Base-by-base conservation (phyloP, 169 alveolate species). In the Babesia gibsoni region DNA sequence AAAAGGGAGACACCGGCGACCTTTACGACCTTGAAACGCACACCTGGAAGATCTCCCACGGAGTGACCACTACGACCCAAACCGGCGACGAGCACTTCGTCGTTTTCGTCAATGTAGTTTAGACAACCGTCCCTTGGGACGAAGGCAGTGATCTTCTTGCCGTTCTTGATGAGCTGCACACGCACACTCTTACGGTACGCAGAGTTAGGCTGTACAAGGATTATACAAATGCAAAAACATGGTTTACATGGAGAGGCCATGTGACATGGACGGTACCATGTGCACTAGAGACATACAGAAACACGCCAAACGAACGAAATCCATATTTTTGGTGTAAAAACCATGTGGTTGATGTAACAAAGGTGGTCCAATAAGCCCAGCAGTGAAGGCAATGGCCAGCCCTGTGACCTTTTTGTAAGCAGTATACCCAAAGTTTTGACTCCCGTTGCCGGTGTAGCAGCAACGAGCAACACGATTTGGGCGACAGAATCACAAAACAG, bases 31-130 rank as follows among this genome's bases (percentile, higher is more conserved):
- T 97, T 96, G 95, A 97, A 98, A 84, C 99, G 98, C 83, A 98
- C 99, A 67, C 99, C 99, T 54, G 99, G 99, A 83, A 98, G 89
- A 92, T 98, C 99, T 67, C 99, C 99, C 78, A 97, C 99, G 66
- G 99, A 98, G 91, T 98, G 99, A 54, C 99, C 99, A 67, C 95
- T 88, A 81, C 99, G 96, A 67, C 99, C 99, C 93, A 98, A 97
- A 27, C 99, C 99, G 73, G 99, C 96, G 37, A 98, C 98, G 56
- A 97, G 94, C 36, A 96, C 99, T 84, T 97, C 99, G 88, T 98
- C 99, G 91, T 98, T 98, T 90, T 98, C 99, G 83, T 97, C 99
- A 70, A 97, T 92, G 95, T 93, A 98, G 94, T 96, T 95, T 82
- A 98, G 84, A 82, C 99, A 97, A 90, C 99, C 99, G 82, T 94